Percentiles rank a stretch among this genome's conserved stretches.
These are phyloP conservation scores for Lobulomyces angularis DNA, from an alignment of 192 early-diverging fungal genomes.

Conservation along the genomic window DNA sequence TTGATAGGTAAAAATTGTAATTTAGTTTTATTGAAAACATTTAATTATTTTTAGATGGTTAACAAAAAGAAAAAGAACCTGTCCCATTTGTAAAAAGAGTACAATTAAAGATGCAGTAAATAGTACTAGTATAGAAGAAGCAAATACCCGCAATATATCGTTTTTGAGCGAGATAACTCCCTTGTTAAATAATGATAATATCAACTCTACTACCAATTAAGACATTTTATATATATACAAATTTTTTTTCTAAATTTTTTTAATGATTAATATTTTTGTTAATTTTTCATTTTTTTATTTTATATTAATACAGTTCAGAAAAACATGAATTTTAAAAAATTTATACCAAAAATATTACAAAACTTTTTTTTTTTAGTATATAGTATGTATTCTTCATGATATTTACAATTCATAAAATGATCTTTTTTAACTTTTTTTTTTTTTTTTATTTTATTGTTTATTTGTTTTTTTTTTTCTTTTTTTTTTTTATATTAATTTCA, in stretches of 20 bases:
- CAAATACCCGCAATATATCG: conserved; percentile 27
- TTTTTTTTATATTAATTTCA: too few species aligned
- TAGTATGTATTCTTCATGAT: too few species aligned
- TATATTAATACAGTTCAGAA: too few species aligned
- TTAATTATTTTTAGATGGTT: conserved; percentile 51
- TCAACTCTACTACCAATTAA: background rate
- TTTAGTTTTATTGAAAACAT: background rate
- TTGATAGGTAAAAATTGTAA: conserved; percentile 48
- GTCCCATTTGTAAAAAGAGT: conserved; percentile 83
- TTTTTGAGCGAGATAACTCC: background rate
- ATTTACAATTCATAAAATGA: too few species aligned
- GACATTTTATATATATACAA: background rate
- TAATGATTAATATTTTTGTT: background rate
- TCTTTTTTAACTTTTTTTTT: conserved; percentile 4
- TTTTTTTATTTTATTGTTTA: background rate
- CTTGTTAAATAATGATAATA: background rate
- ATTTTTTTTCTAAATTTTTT: background rate
- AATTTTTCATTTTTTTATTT: too few species aligned
- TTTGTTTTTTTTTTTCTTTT: conserved; percentile 10
- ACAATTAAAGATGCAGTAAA: too few species aligned
- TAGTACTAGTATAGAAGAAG: too few species aligned
- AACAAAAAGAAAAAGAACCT: conserved; percentile 63
- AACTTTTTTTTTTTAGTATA: too few species aligned
- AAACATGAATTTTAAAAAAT: too few species aligned
- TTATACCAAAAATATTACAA: too few species aligned